Evolutionary conservation across 495 filamentous ascomycete species (phyloP).

Genomic region (Penicillium diatomitis): DNA sequence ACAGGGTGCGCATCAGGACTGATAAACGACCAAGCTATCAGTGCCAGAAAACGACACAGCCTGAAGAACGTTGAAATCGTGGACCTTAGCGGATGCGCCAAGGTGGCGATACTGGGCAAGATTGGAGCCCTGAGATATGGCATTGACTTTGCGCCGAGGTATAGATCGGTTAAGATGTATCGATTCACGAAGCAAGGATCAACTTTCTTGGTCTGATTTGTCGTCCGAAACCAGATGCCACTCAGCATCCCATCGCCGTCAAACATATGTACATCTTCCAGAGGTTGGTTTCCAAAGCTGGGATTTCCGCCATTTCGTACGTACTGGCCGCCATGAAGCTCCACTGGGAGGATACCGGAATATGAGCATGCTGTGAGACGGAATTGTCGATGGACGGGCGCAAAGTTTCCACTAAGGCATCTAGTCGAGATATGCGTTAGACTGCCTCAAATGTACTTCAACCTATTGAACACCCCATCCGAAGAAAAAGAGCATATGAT

Average conservation of each 20-base stretch:
- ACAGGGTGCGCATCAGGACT: constrained; percentile 45
- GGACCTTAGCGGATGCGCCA: constrained; percentile 40
- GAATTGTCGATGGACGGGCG: constrained; percentile 42
- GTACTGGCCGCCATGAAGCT: constrained; percentile 55
- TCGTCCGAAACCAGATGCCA: constrained; percentile 46
- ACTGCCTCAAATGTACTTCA: constrained; percentile 16
- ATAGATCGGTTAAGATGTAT: constrained; percentile 55
- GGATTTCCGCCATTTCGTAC: constrained; percentile 66
- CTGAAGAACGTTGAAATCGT: constrained; percentile 33
- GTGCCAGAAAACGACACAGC: constrained; percentile 38
- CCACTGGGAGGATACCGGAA: constrained; percentile 45
- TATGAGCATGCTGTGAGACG: constrained; percentile 42
- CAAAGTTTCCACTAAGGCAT: constrained; percentile 56
- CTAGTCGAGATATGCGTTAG: constrained; percentile 9
- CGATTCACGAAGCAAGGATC: constrained; percentile 54
- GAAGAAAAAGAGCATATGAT: too few relatives aligned
- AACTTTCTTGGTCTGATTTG: constrained; percentile 17
- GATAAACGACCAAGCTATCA: constrained; percentile 42
- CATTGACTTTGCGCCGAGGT: constrained; percentile 34
- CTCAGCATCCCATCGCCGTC: constrained; percentile 65
- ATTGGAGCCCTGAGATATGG: constrained; percentile 40
- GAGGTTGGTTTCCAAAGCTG: constrained; percentile 43
- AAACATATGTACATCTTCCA: constrained; percentile 56
- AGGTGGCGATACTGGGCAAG: constrained; percentile 50
- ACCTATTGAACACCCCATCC: too few relatives aligned